Evolutionary conservation across 31 red algal genomes (phyloP), one percentile per base, ranked within the genome.

Genomic region (Endocladia muricata): DNA sequence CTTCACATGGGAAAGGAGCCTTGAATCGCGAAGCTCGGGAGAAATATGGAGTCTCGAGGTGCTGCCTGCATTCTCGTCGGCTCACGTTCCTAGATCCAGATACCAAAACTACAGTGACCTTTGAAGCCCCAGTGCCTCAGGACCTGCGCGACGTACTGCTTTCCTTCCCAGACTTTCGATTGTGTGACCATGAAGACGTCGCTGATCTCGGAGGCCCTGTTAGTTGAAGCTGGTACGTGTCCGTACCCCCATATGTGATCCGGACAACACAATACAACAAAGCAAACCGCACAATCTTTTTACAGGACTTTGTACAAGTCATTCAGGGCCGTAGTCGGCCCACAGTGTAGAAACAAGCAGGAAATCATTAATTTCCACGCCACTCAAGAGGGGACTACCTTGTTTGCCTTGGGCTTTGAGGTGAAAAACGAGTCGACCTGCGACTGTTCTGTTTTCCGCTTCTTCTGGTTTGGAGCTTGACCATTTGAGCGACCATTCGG

Each of bases 401-500:
- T 72, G 13, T 60, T 55, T 34, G 75, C 1, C 58, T 80, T 88
- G 21, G 74, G 85, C 43, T 88, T 88, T 54, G 85, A 34, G 1
- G 85, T 61, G 41, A 88, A 88, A 44, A 70, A 88, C 6, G 85
- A 88, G 44, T 88, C 85, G 51, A 88, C 85, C 51, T 88, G 85
- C 34, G 85, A 88, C 44, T 88, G 85, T 37, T 88, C 85, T 1
- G 73, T 88, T 55, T 88, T 88, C 23, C 85, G 57, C 76, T 88
- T 88, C 68, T 88, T 88, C 44, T 80, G 85, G 17, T 55, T 57
- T 6, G 56, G 43, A 8, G 41, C 41, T 33, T 54, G 29, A 47
- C 48, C 66, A 32, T 41, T 73, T 28, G 57, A 22, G n/a, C 85
- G 32, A 3, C 85, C 76, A 37, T 88, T 78, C 1, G 55, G 28